phyloP scores from a whole-genome alignment of 345 rosid genomes.

The Lepidium didymum region DNA sequence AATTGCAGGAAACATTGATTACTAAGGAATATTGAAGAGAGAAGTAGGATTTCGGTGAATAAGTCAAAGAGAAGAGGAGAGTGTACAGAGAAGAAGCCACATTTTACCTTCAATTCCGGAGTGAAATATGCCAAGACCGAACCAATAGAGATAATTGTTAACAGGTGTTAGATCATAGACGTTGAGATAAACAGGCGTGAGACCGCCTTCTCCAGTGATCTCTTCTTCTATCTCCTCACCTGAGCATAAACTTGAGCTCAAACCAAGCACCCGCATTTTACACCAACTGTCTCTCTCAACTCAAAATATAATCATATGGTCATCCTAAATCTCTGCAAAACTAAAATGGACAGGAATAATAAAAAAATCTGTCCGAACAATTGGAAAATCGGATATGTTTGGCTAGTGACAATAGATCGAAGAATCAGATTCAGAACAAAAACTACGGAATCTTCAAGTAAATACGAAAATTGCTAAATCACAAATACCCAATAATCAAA shows the following conservation, averaged over 20 bases:
- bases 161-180: slow-evolving; percentile 94
- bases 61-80: neutral
- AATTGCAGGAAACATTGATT: neutral
- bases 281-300: neutral
- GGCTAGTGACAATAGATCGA: neutral
- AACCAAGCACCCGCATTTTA: slow-evolving; percentile 72
- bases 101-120: slow-evolving; percentile 82
- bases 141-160: slow-evolving; percentile 85
- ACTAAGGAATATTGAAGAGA: neutral
- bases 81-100: neutral
- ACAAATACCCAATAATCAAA: neutral
- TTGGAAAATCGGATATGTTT: neutral
- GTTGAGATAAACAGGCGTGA: slow-evolving; percentile 57
- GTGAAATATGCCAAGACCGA: slow-evolving; percentile 93
- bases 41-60: neutral
- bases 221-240: slow-evolving; percentile 38
- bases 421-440: neutral
- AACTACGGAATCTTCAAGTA: neutral
- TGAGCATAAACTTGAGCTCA: slow-evolving; percentile 45
- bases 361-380: neutral
- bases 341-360: neutral
- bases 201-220: slow-evolving; percentile 25
- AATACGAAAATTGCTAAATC: neutral
- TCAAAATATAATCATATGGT: neutral
- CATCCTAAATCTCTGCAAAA: slow-evolving; percentile 7